Evolutionary conservation across 139 green algal species (phyloP), one percentile per base, ranked within the genome.

Genomic region (Pseudopediastrum boryanum): DNA sequence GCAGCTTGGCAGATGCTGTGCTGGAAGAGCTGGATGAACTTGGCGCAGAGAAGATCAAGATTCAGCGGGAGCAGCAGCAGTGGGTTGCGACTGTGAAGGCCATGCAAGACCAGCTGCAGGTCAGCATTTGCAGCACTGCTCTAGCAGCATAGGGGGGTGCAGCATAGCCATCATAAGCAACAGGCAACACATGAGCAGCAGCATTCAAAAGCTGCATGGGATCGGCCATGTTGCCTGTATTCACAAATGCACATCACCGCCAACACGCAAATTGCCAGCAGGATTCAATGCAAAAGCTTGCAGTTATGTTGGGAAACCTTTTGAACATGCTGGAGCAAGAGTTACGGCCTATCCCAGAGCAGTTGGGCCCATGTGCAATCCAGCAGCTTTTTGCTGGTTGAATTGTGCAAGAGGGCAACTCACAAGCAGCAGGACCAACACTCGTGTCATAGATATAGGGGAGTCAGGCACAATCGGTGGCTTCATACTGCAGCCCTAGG

Each of bases 1-100:
- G 54, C 1, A 59, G 54, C 3, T 29, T 78, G 38, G 51, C 71
- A 78, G 71, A 78, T 43, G 71, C 71, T 36, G 56, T 78, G n/a
- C 41, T 69, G 54, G 71, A 71, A 10, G 71, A 78, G 71, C 56
- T 78, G 21, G 70, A 78, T 56, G 71, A 58, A 10, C 25, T 78
- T 27, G 71, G 39, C 12, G n/a, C 25, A 25, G 71, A 78, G 42
- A 27, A 42, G 2, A 3, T 78, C 54, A 78, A 78, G 39, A 13
- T 59, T 54, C 71, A 78, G 38, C n/a, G 29, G 5, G 52, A 78
- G 71, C 71, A 78, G 54, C 41, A 54, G 23, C 54, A 39, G 23
- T 70, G 56, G 54, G 36, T 41, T 10, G 39, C 25, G 35, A 46
- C 25, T 19, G 29, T 78, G 52, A 38, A 59, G 10, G 27, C 64